A percentile compares a stretch with the other conserved stretches of the same genome.
Evolutionary conservation across 1,284 basidiomycete genomes (phyloP).

Genomic region (Flammula alnicola): DNA sequence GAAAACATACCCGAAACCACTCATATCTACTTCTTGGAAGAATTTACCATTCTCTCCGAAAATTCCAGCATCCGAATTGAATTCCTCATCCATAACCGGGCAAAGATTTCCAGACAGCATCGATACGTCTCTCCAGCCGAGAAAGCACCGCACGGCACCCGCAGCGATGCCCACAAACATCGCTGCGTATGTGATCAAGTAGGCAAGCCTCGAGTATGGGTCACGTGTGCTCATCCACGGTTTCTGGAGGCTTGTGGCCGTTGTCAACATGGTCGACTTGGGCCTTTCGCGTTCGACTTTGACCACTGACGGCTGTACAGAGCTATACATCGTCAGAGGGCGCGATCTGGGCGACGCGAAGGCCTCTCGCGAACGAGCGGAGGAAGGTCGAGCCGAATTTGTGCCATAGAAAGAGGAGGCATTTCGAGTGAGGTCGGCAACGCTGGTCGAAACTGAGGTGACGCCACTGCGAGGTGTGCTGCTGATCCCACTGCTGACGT

Average conservation of each 20-base stretch:
- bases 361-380: constrained; percentile 46
- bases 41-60: constrained; percentile 73
- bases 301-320: constrained; percentile 32
- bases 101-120: constrained; percentile 64
- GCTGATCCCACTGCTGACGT: constrained; percentile 25
- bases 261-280: constrained; percentile 69
- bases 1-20: constrained; percentile 78
- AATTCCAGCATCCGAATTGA: constrained; percentile 55
- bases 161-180: constrained; percentile 56
- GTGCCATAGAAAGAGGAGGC: constrained; percentile 41
- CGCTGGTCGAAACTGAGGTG: constrained; percentile 42
- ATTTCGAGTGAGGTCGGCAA: constrained; percentile 45
- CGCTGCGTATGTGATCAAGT: constrained; percentile 67
- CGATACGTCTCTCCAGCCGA: constrained; percentile 57
- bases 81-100: constrained; percentile 79
- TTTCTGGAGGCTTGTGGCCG: constrained; percentile 56
- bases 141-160: constrained; percentile 57
- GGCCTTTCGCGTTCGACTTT: constrained; percentile 53
- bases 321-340: constrained; percentile 53
- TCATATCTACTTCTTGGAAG: constrained; percentile 81
- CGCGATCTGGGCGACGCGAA: constrained; percentile 61
- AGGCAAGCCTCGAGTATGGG: constrained; percentile 63
- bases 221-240: constrained; percentile 75
- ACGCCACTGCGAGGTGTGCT: constrained; percentile 35
- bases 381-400: constrained; percentile 34